Percentiles rank a stretch among this genome's conserved stretches.
Evolutionary conservation across 139 green algal species (phyloP).

Genomic region (Asterochloris sp.): DNA sequence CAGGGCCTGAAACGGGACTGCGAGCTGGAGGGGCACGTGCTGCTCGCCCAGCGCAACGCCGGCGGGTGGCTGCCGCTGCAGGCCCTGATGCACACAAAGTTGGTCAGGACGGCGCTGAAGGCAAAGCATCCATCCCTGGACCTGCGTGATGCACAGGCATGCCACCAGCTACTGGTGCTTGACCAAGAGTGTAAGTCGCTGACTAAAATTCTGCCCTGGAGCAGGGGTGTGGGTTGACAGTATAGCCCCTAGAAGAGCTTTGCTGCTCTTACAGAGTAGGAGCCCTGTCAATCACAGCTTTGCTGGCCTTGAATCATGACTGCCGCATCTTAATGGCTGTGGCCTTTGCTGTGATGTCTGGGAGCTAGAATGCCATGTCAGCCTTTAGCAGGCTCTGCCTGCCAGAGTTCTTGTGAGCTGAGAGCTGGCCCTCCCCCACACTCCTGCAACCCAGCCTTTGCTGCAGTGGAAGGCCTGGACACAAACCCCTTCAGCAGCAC

Average conservation of each 20-base stretch:
- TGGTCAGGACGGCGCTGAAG: neutral
- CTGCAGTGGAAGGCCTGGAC: too few species aligned
- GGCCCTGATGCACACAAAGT: neutral
- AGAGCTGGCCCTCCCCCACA: too few species aligned
- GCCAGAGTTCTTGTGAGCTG: too few species aligned
- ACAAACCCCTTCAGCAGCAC: too few species aligned
- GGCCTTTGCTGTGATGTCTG: too few species aligned
- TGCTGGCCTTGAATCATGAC: too few species aligned
- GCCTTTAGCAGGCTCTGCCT: too few species aligned
- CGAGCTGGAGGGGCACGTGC: slow-evolving; percentile 11
- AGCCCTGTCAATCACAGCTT: neutral
- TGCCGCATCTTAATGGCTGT: too few species aligned
- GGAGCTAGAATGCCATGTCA: too few species aligned
- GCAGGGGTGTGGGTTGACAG: neutral
- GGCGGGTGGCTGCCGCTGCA: slow-evolving; percentile 12
- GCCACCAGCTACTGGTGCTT: neutral
- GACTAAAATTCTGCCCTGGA: neutral
- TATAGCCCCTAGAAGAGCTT: neutral
- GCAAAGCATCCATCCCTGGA: neutral
- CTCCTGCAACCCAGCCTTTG: too few species aligned
- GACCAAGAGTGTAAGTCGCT: neutral
- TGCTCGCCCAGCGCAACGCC: slow-evolving; percentile 1
- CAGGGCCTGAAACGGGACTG: slow-evolving; percentile 6
- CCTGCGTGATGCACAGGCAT: neutral
- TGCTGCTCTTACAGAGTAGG: neutral